Evolutionary conservation across 805 yeast genomes (phyloP), one percentile per base, ranked within the genome.

Genomic region (Zygosaccharomyces pseudorouxii): DNA sequence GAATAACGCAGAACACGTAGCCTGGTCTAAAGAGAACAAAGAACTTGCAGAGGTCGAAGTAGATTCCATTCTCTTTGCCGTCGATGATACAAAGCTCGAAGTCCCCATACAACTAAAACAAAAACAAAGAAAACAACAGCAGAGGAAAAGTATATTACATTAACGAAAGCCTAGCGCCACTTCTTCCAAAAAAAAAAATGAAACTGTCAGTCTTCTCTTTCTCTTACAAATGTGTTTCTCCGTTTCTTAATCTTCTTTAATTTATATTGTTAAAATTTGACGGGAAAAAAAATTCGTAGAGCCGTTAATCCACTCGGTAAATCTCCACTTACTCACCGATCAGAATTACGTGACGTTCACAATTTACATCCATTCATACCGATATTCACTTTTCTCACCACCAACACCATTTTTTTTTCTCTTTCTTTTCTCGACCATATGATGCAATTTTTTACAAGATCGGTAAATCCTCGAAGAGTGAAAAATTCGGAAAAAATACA

Each of bases 21-120:
- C 44, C 35, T 55, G 52, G 25, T 49, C 51, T 31, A 62, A 46
- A 30, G 66, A 62, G 37, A 63, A 62, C 22, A 63, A 47, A 14
- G 67, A 63, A 45, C 56, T 61, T 16, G 58, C 53, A 2, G 67
- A 62, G 12, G 56, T 49, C 7, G 52, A 50, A 30, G 49, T 48
- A 14, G 54, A 51, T 18, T 38, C 36, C 44, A 41, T 41, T 29
- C 28, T 41, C 23, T 25, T 29, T 28, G 37, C 14, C 22, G 44
- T 14, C 33, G 44, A 27, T 14, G 44, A 29, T 22, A 29, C 36
- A 19, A 41, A 41, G 33, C 44, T 41, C 11, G 44, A 41, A 20
- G 33, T n/a, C 23, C 36, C 33, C 44, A 41, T 41, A 22, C 11
- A 41, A 33, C 9, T 14, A 33, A 33, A 33, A 22, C 23, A 20